phyloP scores from a whole-genome alignment of 83 land plant species.

The Larix sibirica region DNA sequence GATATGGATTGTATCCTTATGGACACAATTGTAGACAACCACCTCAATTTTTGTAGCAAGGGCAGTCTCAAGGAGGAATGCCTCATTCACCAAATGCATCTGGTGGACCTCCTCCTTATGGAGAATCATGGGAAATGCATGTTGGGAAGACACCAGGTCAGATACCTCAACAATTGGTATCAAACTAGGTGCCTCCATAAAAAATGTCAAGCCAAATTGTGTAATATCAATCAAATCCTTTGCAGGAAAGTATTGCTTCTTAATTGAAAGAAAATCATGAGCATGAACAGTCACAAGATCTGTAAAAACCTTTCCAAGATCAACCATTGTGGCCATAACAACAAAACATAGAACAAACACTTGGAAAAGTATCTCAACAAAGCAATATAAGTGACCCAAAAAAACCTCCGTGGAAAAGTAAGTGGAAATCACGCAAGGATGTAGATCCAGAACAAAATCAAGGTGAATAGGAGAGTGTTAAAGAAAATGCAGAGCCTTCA shows the following conservation, averaged over 20 bases:
- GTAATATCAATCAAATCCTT: slow-evolving; percentile 6
- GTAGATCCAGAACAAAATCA: not conserved
- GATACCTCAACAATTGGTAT: slow-evolving; percentile 1
- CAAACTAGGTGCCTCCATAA: not conserved
- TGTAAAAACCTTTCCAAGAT: not conserved
- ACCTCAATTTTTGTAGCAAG: slow-evolving; percentile 6
- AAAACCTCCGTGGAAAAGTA: not conserved
- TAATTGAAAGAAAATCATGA: slow-evolving; percentile 1
- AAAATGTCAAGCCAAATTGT: not conserved
- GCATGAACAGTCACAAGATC: not conserved
- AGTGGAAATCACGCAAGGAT: slow-evolving; percentile 14
- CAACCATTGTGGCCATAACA: slow-evolving; percentile 1
- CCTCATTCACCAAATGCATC: not conserved
- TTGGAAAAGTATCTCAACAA: not conserved
- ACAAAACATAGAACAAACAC: not conserved
- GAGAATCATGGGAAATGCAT: not conserved
- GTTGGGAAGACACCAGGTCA: not conserved
- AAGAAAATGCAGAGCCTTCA: slow-evolving; percentile 3
- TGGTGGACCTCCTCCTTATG: not conserved
- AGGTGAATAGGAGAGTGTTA: not conserved
- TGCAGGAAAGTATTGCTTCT: not conserved
- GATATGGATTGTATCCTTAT: not conserved
- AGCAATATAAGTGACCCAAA: not conserved
- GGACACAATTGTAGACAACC: not conserved
- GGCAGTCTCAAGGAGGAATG: slow-evolving; percentile 6